Base-by-base conservation (phyloP, 331 rosid genomes). In the Phaseolus coccineus region DNA sequence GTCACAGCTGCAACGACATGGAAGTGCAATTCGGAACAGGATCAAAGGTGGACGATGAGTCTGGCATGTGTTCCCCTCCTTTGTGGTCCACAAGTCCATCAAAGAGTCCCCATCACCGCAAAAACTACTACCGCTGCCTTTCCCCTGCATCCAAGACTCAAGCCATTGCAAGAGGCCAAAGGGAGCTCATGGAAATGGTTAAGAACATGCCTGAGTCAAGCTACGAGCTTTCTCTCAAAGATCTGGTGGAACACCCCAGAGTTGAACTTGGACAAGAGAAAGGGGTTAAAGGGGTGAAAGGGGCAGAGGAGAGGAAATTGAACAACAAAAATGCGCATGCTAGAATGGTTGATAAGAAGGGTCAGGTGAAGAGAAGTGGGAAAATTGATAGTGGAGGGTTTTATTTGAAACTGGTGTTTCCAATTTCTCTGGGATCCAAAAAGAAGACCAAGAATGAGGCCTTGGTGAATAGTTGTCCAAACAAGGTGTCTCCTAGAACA, bases 181-280 rank as follows among this genome's bases (percentile, higher is more conserved):
- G 53, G 31, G 98, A 93, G 81, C 85, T 93, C 12, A 93, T 93
- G 97, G 97, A 93, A 53, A 87, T 91, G 90, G 97, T 89, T 8
- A 69, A 73, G 27, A 80, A 87, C 78, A 91, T 91, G 97, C 97
- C 98, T 0, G 98, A 94, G 65, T 79, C 94, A 0, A 80, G 80
- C 40, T 91, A 90, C 70, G 98, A 94, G 85, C 93, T 94, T 50
- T 83, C 98, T 1, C 59, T 94, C 40, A 91, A 78, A 82, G 98
- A 94, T 82, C 83, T 94, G 2, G 98, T 94, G 42, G 96, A 91
- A 69, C 78, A 71, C 9, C 81, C 88, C 4, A 58, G 39, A 68
- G 67, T n/a, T n/a, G 80, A 59, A 0, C 82, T 52, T 9, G 24
- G 42, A 12, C 76, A 52, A 69, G 87, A 79, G 6, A 83, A 48